These are phyloP conservation scores for Ganoderma lingzhi DNA, from an alignment of 1,284 basidiomycete species.

Conservation along the genomic window DNA sequence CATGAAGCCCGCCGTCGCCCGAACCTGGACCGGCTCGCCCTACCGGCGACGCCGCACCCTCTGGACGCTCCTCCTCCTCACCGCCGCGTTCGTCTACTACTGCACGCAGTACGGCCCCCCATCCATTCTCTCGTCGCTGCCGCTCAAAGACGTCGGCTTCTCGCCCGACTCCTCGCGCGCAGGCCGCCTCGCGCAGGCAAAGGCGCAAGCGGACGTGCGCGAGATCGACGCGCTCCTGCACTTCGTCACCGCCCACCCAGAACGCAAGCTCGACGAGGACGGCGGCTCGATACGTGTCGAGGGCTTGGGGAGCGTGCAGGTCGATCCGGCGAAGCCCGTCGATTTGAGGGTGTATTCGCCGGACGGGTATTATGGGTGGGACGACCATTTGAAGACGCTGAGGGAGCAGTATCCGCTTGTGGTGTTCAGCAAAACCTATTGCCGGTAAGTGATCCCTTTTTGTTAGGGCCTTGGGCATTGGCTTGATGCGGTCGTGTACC, in stretches of 20 bases:
- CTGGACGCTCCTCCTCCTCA: constrained; percentile 41
- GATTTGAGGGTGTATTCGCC: constrained; percentile 60
- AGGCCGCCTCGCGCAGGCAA: constrained; percentile 39
- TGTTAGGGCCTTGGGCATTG: not conserved
- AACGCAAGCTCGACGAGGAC: constrained; percentile 50
- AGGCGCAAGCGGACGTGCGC: constrained; percentile 33
- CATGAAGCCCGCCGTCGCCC: constrained; percentile 12
- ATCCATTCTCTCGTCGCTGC: constrained; percentile 30
- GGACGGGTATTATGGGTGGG: constrained; percentile 56
- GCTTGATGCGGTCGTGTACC: constrained; percentile 9
- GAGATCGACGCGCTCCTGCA: constrained; percentile 76
- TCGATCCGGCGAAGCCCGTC: constrained; percentile 53
- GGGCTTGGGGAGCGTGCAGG: constrained; percentile 36
- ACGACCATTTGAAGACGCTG: constrained; percentile 51
- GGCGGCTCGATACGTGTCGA: constrained; percentile 43
- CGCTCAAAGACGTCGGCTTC: constrained; percentile 40
- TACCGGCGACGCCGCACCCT: constrained; percentile 56
- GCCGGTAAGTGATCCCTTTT: constrained; percentile 55
- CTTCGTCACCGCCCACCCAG: constrained; percentile 60
- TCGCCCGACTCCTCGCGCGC: constrained; percentile 38
- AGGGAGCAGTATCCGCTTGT: constrained; percentile 68
- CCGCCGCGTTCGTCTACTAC: constrained; percentile 42
- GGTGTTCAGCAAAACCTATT: constrained; percentile 87
- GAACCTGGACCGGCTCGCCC: constrained; percentile 37
- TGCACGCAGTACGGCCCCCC: constrained; percentile 35